phyloP scores from a whole-genome alignment of 1,284 basidiomycete genomes.

The Cryptococcus sp. region DNA sequence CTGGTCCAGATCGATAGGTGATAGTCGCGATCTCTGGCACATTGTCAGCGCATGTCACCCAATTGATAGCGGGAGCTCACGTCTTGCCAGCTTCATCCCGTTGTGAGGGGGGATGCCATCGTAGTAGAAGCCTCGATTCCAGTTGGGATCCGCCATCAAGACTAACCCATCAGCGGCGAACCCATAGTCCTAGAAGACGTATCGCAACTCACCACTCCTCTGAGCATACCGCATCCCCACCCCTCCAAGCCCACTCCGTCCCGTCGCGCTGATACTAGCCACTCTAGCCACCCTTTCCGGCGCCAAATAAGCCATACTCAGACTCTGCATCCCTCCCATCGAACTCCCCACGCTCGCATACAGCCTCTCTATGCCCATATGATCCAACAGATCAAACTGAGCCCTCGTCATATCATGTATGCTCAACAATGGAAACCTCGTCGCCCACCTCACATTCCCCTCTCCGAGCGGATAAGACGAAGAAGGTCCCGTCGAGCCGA shows the following conservation, averaged over 20 bases:
- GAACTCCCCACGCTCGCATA: slow-evolving; percentile 90
- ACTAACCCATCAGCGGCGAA: slow-evolving; percentile 52
- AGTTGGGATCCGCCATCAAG: slow-evolving; percentile 98
- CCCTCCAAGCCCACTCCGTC: slow-evolving; percentile 80
- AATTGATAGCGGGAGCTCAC: slow-evolving; percentile 51
- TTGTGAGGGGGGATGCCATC: slow-evolving; percentile 88
- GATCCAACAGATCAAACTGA: slow-evolving; percentile 81
- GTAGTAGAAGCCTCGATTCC: slow-evolving; percentile 99
- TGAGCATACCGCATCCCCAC: slow-evolving; percentile 96
- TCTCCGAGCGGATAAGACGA: slow-evolving; percentile 53
- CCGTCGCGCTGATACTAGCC: slow-evolving; percentile 90
- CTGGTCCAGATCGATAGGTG: slow-evolving; percentile 96
- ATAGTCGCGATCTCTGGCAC: slow-evolving; percentile 91
- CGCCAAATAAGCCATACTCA: slow-evolving; percentile 91
- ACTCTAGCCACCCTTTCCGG: slow-evolving; percentile 82
- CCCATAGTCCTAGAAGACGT: not conserved
- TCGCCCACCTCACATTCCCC: slow-evolving; percentile 72
- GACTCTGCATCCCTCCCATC: slow-evolving; percentile 98
- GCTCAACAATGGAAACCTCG: slow-evolving; percentile 82
- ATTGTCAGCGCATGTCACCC: not conserved
- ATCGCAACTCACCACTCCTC: slow-evolving; percentile 64
- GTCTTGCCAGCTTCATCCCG: slow-evolving; percentile 97
- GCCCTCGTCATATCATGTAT: slow-evolving; percentile 95
- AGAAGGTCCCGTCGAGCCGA: slow-evolving; percentile 91
- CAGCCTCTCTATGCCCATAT: slow-evolving; percentile 73